Percentiles rank a stretch among this genome's conserved stretches.
These are phyloP conservation scores for Monosporascus sp. DNA, from an alignment of 2,329 filamentous ascomycete genomes.

Conservation along the genomic window DNA sequence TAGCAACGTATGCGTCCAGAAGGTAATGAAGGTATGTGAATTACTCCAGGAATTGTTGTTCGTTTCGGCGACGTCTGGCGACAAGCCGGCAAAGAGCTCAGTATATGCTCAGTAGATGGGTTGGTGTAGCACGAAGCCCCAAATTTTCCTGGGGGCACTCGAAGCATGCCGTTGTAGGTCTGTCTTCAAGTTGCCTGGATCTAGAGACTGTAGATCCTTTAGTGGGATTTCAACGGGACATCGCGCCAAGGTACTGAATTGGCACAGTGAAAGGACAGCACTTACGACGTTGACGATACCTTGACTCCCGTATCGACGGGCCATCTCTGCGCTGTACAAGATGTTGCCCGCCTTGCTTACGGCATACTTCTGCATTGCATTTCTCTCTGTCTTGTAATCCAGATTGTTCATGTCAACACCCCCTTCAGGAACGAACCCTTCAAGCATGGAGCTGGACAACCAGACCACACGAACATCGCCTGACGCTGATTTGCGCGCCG, in stretches of 20 bases:
- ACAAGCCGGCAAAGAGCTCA: no score
- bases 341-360: slow-evolving; percentile 13
- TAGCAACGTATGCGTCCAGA: no score
- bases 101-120: no score
- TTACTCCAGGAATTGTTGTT: no score
- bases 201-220: slow-evolving; percentile 2
- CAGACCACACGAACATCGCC: slow-evolving; percentile 14
- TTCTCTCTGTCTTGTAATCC: slow-evolving; percentile 9
- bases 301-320: slow-evolving; percentile 6
- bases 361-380: slow-evolving; percentile 8
- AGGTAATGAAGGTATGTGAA: no score
- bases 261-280: neutral
- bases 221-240: neutral
- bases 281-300: slow-evolving; percentile 11
- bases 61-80: no score
- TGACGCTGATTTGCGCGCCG: slow-evolving; percentile 5
- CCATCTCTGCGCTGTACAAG: slow-evolving; percentile 12
- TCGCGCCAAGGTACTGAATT: no score
- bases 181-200: slow-evolving; percentile 10
- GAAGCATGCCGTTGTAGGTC: slow-evolving; percentile 2
- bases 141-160: no score
- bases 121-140: no score
- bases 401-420: slow-evolving; percentile 13
- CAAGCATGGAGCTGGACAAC: slow-evolving; percentile 9
- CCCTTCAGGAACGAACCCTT: neutral